Base-by-base conservation (phyloP, 768 basidiomycete genomes). In the Lyophyllum decastes region DNA sequence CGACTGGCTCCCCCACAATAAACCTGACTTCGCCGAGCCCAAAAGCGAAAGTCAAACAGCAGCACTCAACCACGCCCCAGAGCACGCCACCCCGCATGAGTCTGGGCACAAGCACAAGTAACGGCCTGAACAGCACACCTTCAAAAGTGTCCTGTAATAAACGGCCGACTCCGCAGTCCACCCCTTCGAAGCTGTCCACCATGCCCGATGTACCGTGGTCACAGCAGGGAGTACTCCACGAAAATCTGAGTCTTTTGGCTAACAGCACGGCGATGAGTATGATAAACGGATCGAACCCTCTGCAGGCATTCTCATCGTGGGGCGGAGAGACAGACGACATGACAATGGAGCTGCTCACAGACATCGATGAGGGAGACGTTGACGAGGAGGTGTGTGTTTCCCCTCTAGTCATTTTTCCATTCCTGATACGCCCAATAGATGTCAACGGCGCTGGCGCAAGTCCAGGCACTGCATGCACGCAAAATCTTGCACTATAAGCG, bases 401-500 rank as follows among this genome's bases (percentile, higher is more conserved):
- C 46, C 25, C 6, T 16, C 24, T 25, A 24, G 49, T 27, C 40
- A 16, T 30, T 19, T 48, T 25, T 25, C 12, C 24, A 30, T 38
- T 16, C 8, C 27, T 19, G 27, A 30, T n/a, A 44, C 43, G 25
- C 19, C 30, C 2, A 21, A 2, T 49, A 80, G 74, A 76, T 82
- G 72, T 69, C 73, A 27, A 59, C 63, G 1, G 75, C 79, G 2
- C 70, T 82, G 17, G 67, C 75, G 14, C 61, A 64, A 34, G 68
- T 83, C 19, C 70, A 78, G 16, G 62, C 70, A 5, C 67, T 82
- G 60, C 82, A 84, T 61, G 73, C 78, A 0, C 72, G 74, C 22
- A 90, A 89, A 63, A 80, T 92, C 14, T 79, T 85, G 16, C 84
- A 87, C 56, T 89, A 90, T 72, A 93, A 88, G 66, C 82, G 92